Evolutionary conservation across 129 eudicot species (phyloP), one percentile per base, ranked within the genome.

Genomic region (Erigeron canadensis): DNA sequence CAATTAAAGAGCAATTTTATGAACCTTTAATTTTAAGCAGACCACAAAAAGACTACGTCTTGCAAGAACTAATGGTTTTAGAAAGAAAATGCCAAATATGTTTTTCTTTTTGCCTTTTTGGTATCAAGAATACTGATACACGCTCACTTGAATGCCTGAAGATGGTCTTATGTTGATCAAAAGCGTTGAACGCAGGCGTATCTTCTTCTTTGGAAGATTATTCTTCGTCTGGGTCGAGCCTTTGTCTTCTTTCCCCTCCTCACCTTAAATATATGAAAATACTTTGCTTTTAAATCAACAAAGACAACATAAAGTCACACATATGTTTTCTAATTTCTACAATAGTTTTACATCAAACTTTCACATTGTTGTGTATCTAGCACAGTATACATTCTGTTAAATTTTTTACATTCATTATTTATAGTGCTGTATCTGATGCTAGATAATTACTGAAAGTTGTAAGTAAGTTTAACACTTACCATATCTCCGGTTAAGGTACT

Each of bases 401-500:
- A n/a, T n/a, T n/a, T 41, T 5, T 55, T 57, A 0, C 34, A 28
- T 56, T 17, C 7, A 22, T 4, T 8, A 50, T 1, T 10, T 37
- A 50, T 16, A 8, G 18, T 56, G 3, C 34, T 28, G 34, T 28
- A 28, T 28, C 34, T 28, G 3, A 3, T 28, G 3, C 34, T n/a
- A n/a, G n/a, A n/a, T n/a, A n/a, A n/a, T 38, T 62, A 50, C 9
- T 3, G 17, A 65, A 42, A 54, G 59, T 53, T 7, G 16, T 5
- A 55, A 70, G 38, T 6, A 28, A 34, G 34, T 28, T 28, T 7
- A 53, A 77, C 77, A 77, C 77, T 72, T 42, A 83, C 91, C 85
- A 63, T 81, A 86, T 81, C 79, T 73, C 17, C 88, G 59, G 66
- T 81, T 81, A 23, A 86, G 86, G 55, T 84, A 86, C 8, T 69